These are phyloP conservation scores for Trichoderma orchidacearum DNA, from an alignment of 495 filamentous ascomycete species.

Conservation along the genomic window DNA sequence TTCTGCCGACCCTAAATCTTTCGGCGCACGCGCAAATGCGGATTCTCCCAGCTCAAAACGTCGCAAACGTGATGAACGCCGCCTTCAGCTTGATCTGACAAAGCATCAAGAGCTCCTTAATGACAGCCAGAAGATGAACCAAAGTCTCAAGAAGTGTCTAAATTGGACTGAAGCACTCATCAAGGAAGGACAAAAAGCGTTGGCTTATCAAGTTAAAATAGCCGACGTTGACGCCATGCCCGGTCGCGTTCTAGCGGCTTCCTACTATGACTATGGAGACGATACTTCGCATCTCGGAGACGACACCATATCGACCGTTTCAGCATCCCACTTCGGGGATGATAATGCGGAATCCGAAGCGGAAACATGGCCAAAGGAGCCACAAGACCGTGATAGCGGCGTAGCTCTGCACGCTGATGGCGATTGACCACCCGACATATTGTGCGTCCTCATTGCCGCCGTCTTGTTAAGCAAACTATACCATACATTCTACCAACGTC, in stretches of 20 bases:
- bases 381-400: conserved; percentile 40
- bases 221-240: conserved; percentile 63
- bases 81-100: conserved; percentile 66
- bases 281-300: conserved; percentile 3
- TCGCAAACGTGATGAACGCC: conserved; percentile 56
- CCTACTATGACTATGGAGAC: conserved; percentile 46
- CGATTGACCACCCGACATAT: conserved; percentile 2
- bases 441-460: background rate
- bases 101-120: conserved; percentile 79
- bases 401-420: conserved; percentile 30
- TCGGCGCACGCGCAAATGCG: background rate
- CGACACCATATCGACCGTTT: conserved; percentile 2
- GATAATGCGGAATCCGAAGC: conserved; percentile 6
- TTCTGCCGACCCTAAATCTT: conserved; percentile 24
- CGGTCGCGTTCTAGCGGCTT: conserved; percentile 61
- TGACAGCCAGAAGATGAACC: conserved; percentile 87
- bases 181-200: conserved; percentile 69
- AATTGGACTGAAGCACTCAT: conserved; percentile 83
- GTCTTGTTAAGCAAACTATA: background rate
- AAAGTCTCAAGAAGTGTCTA: conserved; percentile 77
- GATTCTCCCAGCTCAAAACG: conserved; percentile 25
- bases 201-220: conserved; percentile 63
- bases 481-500: background rate
- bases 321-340: conserved; percentile 5
- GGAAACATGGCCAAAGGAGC: conserved; percentile 16